A percentile compares a stretch with the other conserved stretches of the same genome.
Evolutionary conservation across 805 yeast genomes (phyloP).

Genomic region (Danielozyma ontarioensis): DNA sequence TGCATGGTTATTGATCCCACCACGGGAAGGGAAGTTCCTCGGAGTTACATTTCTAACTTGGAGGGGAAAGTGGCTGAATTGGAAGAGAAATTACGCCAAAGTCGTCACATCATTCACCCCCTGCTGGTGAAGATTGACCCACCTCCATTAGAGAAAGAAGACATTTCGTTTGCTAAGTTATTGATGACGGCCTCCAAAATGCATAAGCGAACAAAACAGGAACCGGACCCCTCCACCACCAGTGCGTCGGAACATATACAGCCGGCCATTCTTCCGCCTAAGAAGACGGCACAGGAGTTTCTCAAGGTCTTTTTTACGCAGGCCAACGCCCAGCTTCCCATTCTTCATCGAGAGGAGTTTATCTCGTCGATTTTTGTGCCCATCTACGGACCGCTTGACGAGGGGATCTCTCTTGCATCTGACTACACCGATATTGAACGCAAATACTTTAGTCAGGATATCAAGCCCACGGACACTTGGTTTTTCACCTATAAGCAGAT

Average conservation of each 20-base stretch:
- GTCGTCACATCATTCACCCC: slow-evolving; percentile 25
- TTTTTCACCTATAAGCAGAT: slow-evolving; percentile 34
- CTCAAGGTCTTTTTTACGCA: slow-evolving; percentile 67
- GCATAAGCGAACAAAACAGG: slow-evolving; percentile 12
- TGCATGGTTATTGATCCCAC: slow-evolving; percentile 86
- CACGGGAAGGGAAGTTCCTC: slow-evolving; percentile 80
- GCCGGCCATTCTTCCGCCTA: slow-evolving; percentile 61
- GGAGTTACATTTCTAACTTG: slow-evolving; percentile 69
- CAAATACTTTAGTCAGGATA: slow-evolving; percentile 13
- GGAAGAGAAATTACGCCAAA: slow-evolving; percentile 42
- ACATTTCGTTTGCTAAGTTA: slow-evolving; percentile 67
- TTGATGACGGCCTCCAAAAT: slow-evolving; percentile 75
- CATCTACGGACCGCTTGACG: slow-evolving; percentile 62
- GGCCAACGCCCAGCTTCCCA: slow-evolving; percentile 78
- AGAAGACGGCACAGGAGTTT: slow-evolving; percentile 61
- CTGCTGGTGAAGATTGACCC: not conserved
- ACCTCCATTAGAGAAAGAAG: not conserved
- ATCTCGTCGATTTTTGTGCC: slow-evolving; percentile 66
- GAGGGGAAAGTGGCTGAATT: slow-evolving; percentile 61
- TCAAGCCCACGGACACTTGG: slow-evolving; percentile 38
- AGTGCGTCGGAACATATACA: slow-evolving; percentile 14
- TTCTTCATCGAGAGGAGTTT: slow-evolving; percentile 77
- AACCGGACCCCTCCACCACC: slow-evolving; percentile 9
- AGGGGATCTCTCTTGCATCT: slow-evolving; percentile 54
- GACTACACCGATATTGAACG: slow-evolving; percentile 45